Evolutionary conservation across 768 basidiomycete genomes (phyloP).

Genomic region (Gelatoporia subvermispora): DNA sequence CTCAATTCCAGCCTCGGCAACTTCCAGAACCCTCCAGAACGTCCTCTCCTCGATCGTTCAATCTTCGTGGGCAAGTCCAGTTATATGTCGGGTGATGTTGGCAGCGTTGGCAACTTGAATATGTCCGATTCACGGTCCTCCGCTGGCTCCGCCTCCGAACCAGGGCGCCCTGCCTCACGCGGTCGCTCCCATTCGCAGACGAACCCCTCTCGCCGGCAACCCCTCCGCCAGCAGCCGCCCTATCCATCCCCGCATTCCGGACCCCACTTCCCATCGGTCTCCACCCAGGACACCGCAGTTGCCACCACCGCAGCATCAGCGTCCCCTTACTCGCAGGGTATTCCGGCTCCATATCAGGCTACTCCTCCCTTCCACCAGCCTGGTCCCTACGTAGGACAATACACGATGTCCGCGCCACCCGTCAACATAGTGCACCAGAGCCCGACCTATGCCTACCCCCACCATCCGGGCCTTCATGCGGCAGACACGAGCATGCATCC

Average conservation of each 20-base stretch:
- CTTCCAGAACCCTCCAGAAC: conserved; percentile 21
- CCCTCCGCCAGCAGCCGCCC: conserved; percentile 12
- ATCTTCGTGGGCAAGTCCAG: conserved; percentile 2
- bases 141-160: conserved; percentile 10
- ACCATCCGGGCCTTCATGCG: conserved; percentile 31
- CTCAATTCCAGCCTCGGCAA: conserved; percentile 4
- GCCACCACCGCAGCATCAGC: conserved; percentile 19
- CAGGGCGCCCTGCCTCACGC: conserved; percentile 14
- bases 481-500: conserved; percentile 34
- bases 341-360: conserved; percentile 13
- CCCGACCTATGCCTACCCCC: conserved; percentile 28
- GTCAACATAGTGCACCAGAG: conserved; percentile 17
- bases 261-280: conserved; percentile 1
- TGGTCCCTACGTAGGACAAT: conserved; percentile 38
- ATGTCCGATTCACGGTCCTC: conserved; percentile 20
- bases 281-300: conserved; percentile 17
- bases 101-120: conserved; percentile 8
- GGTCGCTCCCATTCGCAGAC: conserved; percentile 14
- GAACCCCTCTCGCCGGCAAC: conserved; percentile 18
- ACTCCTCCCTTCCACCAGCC: conserved; percentile 19
- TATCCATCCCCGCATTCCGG: conserved; percentile 2
- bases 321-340: conserved; percentile 20
- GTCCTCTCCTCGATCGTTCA: conserved; percentile 11
- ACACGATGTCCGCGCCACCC: conserved; percentile 36
- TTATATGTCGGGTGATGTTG: conserved; percentile 17